phyloP scores from a whole-genome alignment of 2,329 filamentous ascomycete genomes.

The Fusarium austroafricanum region DNA sequence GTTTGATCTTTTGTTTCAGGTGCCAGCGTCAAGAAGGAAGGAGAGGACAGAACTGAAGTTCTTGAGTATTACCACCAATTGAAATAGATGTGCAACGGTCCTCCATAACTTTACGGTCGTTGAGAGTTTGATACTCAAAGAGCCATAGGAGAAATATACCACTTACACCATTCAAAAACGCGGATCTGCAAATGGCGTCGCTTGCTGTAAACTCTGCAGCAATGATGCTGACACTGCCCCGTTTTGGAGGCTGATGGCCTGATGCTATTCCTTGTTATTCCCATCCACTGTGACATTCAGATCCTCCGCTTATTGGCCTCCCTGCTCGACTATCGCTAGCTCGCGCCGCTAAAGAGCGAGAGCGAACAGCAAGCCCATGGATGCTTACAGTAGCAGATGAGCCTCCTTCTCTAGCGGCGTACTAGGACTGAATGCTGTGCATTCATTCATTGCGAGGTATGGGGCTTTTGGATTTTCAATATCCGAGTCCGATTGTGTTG shows the following conservation, averaged over 20 bases:
- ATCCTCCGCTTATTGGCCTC: constrained; percentile 7
- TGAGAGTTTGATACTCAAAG: no score
- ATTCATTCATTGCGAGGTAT: no score
- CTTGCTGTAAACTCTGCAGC: background rate
- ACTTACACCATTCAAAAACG: background rate
- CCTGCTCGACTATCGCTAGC: background rate
- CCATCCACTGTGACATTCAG: background rate
- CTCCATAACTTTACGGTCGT: background rate
- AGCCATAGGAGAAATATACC: background rate
- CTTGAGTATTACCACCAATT: background rate
- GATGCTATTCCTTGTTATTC: background rate
- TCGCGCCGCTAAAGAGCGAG: constrained; percentile 12
- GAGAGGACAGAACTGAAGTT: background rate
- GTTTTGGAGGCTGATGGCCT: constrained; percentile 32
- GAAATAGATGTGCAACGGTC: background rate
- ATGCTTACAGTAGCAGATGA: constrained; percentile 18
- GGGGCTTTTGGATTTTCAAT: background rate
- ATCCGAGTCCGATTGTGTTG: constrained; percentile 23
- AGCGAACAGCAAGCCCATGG: constrained; percentile 7
- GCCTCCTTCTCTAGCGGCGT: constrained; percentile 6
- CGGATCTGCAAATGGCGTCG: constrained; percentile 4
- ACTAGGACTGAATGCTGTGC: no score
- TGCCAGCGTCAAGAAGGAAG: background rate
- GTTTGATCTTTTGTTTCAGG: constrained; percentile 1
- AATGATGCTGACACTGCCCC: constrained; percentile 29